Evolutionary conservation across 352 stramenopile genomes (phyloP).

Genomic region (Phytophthora pseudosyringae): DNA sequence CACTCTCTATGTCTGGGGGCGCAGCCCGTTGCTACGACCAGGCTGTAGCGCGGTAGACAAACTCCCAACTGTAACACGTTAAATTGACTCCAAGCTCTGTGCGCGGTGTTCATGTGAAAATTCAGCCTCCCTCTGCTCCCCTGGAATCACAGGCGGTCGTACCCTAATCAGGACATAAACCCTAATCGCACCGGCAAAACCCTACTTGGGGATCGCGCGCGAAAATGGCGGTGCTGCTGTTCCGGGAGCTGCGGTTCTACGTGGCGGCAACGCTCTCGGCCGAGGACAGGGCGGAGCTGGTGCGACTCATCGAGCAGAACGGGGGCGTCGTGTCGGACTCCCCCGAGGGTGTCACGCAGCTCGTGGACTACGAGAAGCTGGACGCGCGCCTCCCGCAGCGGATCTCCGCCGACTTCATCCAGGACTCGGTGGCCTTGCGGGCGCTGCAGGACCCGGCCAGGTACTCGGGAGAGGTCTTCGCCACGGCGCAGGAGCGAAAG

Average conservation of each 20-base stretch:
- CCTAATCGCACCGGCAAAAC: slow-evolving; percentile 4
- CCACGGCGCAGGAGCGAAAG: not conserved
- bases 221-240: slow-evolving; percentile 27
- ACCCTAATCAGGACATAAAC: slow-evolving; percentile 6
- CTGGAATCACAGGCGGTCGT: too few species aligned
- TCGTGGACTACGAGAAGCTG: slow-evolving; percentile 49
- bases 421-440: slow-evolving; percentile 48
- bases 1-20: too few species aligned
- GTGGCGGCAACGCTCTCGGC: slow-evolving; percentile 35
- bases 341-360: slow-evolving; percentile 31
- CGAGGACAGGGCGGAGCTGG: slow-evolving; percentile 30
- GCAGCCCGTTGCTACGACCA: too few species aligned
- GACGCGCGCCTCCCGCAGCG: slow-evolving; percentile 28
- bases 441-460: slow-evolving; percentile 36
- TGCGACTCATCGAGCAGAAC: slow-evolving; percentile 41
- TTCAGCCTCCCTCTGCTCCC: too few species aligned
- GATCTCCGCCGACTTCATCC: slow-evolving; percentile 58
- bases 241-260: slow-evolving; percentile 49
- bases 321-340: slow-evolving; percentile 37
- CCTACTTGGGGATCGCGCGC: slow-evolving; percentile 9
- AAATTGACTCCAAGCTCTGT: too few species aligned
- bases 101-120: too few species aligned
- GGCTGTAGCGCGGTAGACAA: too few species aligned
- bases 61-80: too few species aligned
- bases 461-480: slow-evolving; percentile 43